Evolutionary conservation across 2,329 filamentous ascomycete genomes (phyloP).

Genomic region (Phaeosphaeria sp.): DNA sequence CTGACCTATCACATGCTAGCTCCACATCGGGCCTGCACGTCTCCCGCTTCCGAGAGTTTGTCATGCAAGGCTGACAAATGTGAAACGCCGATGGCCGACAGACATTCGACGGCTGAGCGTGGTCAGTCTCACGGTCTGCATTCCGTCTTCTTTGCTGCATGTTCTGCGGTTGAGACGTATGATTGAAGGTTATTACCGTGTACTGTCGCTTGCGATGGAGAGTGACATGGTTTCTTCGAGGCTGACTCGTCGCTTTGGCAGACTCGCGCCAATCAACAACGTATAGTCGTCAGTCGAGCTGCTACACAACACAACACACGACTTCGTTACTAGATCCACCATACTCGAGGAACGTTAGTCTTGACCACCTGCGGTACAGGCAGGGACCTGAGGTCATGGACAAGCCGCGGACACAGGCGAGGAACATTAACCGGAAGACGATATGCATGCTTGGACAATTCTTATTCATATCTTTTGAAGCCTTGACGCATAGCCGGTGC

Average conservation of each 20-base stretch:
- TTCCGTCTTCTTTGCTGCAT: not conserved
- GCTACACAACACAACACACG: no score
- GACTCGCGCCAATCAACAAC: no score
- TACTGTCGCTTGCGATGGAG: no score
- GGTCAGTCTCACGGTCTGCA: not conserved
- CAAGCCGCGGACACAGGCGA: not conserved
- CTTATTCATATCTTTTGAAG: slow-evolving; percentile 43
- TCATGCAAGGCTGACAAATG: not conserved
- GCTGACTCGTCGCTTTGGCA: no score
- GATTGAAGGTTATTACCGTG: no score
- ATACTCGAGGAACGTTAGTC: no score
- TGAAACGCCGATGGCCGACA: not conserved
- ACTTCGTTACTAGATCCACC: no score
- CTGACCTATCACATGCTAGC: not conserved
- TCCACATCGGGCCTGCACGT: not conserved
- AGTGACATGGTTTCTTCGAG: no score
- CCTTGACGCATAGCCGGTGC: slow-evolving; percentile 43
- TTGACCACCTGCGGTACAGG: no score
- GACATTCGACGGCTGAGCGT: no score
- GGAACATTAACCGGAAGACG: not conserved
- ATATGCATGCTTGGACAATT: slow-evolving; percentile 38
- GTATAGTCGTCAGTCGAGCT: no score
- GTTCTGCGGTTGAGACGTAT: not conserved
- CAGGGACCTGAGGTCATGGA: not conserved
- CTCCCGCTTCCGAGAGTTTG: not conserved